Conservation (phyloP, 2,329 filamentous ascomycete species). For the Fusarium tanahbumbuense region DNA sequence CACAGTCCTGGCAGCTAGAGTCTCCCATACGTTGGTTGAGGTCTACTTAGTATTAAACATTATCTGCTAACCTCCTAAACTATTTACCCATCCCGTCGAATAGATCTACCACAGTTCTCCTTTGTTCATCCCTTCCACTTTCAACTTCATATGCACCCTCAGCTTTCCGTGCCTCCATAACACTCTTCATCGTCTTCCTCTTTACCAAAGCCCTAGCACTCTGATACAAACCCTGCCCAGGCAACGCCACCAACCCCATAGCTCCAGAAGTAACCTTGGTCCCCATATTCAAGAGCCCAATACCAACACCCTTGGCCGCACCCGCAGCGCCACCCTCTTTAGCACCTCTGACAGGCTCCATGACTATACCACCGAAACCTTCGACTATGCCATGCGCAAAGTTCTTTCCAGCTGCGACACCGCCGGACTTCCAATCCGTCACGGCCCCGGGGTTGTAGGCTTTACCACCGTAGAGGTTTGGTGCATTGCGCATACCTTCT, state of each 20-base stretch:
- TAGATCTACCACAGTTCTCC: neutral
- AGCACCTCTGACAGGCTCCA: constrained; percentile 7
- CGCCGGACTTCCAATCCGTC: constrained; percentile 20
- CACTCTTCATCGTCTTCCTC: neutral
- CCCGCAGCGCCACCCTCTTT: constrained; percentile 19
- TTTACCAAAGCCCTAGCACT: constrained; percentile 10
- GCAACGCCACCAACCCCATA: neutral
- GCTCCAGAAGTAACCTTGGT: constrained; percentile 6
- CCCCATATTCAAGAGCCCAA: constrained; percentile 4
- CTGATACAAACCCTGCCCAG: neutral
- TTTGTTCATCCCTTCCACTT: neutral
- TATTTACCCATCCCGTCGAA: fast-evolving
- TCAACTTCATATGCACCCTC: neutral
- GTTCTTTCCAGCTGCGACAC: constrained; percentile 10
- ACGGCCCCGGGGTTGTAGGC: constrained; percentile 17
- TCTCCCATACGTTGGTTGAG: neutral
- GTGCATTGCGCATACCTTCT: constrained; percentile 35
- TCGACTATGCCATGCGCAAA: constrained; percentile 26
- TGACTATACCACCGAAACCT: constrained; percentile 9
- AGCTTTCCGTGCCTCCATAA: neutral
- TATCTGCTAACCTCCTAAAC: neutral
- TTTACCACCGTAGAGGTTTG: constrained; percentile 24
- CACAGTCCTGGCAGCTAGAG: neutral
- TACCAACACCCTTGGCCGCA: constrained; percentile 20
- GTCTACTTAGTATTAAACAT: neutral